Base-by-base conservation (phyloP, 1,284 basidiomycete genomes). In the Ustilago shanxiensis region DNA sequence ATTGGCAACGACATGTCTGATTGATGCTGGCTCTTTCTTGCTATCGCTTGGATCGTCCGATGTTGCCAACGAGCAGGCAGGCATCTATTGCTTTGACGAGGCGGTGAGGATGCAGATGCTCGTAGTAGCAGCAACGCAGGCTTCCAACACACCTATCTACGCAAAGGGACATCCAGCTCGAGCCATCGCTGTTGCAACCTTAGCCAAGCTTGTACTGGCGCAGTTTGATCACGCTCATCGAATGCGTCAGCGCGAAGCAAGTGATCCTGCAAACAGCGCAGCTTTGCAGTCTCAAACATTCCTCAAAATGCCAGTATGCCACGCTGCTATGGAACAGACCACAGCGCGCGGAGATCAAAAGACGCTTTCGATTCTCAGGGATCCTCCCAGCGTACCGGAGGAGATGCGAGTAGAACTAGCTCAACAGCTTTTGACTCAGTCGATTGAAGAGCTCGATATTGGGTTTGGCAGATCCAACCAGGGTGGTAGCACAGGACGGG, bases 141-240 rank as follows among this genome's bases (percentile, higher is more conserved):
- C 81, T 2, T 72, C 70, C 20, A 72, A 64, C 45, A 72, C 66
- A 18, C 84, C 83, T 2, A 83, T 93, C 4, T 89, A 93, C 26
- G 85, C 88, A 0, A 85, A 88, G 16, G 92, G 92, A 3, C 95
- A 97, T 85, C 95, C 95, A 0, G 89, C 92, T 0, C 89, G 93
- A 5, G 93, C 90, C 0, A 87, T 97, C 39, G 90, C 92, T 5
- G 87, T 92, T 7, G 91, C 92, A 1, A 93, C 95, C 82, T 88
- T 94, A 18, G 94, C 93, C 0, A 95, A 94, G 85, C 87, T 95
- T 3, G 88, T 95, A 7, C 89, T 90, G 0, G 91, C 93, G 0
- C 93, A 93, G 79, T 91, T 93, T 82, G 18, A 71, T 29, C 51
- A 72, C 22, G 52, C 61, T 9, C 61, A 61, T 1, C 63, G 61